Evolutionary conservation across 129 eudicot genomes (phyloP), one percentile per base, ranked within the genome.

Genomic region (Chrysanthemum makinoi): DNA sequence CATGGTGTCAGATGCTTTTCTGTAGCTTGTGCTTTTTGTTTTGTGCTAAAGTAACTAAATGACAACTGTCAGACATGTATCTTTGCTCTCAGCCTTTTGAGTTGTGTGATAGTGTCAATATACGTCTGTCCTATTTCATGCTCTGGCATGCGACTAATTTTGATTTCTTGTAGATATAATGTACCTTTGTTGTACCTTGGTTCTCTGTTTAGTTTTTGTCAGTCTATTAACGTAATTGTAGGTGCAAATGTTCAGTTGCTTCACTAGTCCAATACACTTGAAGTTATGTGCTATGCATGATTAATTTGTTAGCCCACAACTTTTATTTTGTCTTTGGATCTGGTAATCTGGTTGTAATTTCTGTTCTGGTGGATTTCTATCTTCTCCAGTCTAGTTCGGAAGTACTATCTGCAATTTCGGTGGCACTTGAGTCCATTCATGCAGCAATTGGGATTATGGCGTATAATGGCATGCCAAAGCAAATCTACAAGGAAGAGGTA

Each of bases 401-500:
- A 72, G 87, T 80, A 68, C 72, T 82, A 66, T 77, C 97, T 48
- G 76, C 88, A 68, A 76, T 94, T 79, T 63, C 59, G 74, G 80
- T 86, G 59, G 88, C 99, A 58, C 78, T 94, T 50, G 99, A 94
- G 87, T 84, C 97, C 30, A 87, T 94, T 72, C 96, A 94, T 75
- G 96, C 99, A 58, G 90, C 97, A 87, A 70, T 90, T 69, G 86
- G 83, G 51, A 79, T 94, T 57, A 90, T 94, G 97, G 96, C 96
- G 54, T 76, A 82, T 75, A 80, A 70, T 66, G 95, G 83, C 81
- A 85, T 94, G 99, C 91, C 99, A 48, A 94, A 94, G 65, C 92
- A 85, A 77, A 79, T 94, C 65, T 94, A 94, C 75, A 87, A 87
- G 56, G 99, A 94, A 82, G 99, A 94, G 94, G 99, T 94, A 81